A percentile compares a stretch with the other conserved stretches of the same genome.
Evolutionary conservation across 768 basidiomycete genomes (phyloP).

Genomic region (Amanita jacksonii): DNA sequence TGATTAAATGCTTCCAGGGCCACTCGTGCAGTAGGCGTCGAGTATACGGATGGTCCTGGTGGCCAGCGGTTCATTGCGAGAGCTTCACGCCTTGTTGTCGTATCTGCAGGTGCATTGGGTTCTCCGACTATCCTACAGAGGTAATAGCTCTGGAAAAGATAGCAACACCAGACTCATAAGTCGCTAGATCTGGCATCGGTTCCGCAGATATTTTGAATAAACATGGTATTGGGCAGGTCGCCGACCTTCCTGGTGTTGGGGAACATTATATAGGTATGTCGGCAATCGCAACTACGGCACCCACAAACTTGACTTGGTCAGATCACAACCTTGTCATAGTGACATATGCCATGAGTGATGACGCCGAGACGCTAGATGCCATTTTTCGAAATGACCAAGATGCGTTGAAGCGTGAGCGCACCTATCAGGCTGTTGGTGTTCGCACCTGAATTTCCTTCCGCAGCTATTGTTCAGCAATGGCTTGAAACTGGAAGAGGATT

Average conservation of each 20-base stretch:
- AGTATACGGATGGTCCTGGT: conserved; percentile 33
- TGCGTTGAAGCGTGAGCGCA: conserved; percentile 29
- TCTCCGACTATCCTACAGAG: conserved; percentile 48
- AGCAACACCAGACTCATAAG: too few species aligned
- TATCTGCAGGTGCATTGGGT: conserved; percentile 46
- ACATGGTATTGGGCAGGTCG: neutral
- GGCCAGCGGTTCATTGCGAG: conserved; percentile 19
- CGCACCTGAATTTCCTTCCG: neutral
- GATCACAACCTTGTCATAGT: conserved; percentile 31
- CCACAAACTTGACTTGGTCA: conserved; percentile 11
- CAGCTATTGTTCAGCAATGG: conserved; percentile 21
- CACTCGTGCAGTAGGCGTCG: conserved; percentile 38
- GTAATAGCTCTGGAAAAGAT: too few species aligned
- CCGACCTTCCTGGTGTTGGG: conserved; percentile 6
- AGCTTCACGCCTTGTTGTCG: conserved; percentile 36
- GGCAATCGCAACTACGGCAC: neutral
- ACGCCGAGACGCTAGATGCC: conserved; percentile 39
- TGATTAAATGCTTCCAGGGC: conserved; percentile 17
- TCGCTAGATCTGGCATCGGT: conserved; percentile 5
- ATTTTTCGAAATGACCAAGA: conserved; percentile 31
- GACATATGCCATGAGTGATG: conserved; percentile 34
- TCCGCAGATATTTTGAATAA: neutral
- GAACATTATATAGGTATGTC: conserved; percentile 31
- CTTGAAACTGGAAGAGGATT: conserved; percentile 31
- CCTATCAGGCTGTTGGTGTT: neutral